These are phyloP conservation scores for Orbilia oligospora DNA, from an alignment of 2,329 filamentous ascomycete genomes.

Conservation along the genomic window DNA sequence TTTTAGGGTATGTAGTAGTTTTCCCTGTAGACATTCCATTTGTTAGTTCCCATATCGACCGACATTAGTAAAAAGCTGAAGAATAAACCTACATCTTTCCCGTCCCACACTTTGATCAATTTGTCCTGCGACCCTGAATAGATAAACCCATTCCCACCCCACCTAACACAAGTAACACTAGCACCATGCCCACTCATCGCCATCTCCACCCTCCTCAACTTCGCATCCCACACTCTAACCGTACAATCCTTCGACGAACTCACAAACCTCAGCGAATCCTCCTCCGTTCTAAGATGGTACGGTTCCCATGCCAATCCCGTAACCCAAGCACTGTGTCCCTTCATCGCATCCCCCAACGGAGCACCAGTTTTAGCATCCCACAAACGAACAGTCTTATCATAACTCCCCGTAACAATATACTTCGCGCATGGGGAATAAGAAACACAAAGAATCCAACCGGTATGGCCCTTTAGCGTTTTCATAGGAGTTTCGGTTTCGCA, in stretches of 20 bases:
- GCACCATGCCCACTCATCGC: slow-evolving; percentile 87
- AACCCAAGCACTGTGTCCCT: slow-evolving; percentile 48
- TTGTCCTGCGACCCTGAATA: slow-evolving; percentile 59
- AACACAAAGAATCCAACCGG: slow-evolving; percentile 51
- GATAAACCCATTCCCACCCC: slow-evolving; percentile 58
- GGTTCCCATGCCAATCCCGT: slow-evolving; percentile 57
- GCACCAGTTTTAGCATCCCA: slow-evolving; percentile 56
- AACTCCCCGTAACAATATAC: slow-evolving; percentile 52
- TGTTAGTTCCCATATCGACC: slow-evolving; percentile 4
- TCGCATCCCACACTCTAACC: slow-evolving; percentile 61
- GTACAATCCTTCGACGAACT: slow-evolving; percentile 61
- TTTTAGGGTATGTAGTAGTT: slow-evolving; percentile 81
- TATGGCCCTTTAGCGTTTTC: slow-evolving; percentile 74
- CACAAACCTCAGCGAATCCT: slow-evolving; percentile 45
- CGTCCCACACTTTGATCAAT: slow-evolving; percentile 59
- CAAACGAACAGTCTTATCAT: slow-evolving; percentile 50
- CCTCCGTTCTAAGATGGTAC: slow-evolving; percentile 42
- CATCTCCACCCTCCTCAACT: slow-evolving; percentile 73
- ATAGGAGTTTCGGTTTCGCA: slow-evolving; percentile 72
- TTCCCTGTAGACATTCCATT: slow-evolving; percentile 79
- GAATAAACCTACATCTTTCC: slow-evolving; percentile 48
- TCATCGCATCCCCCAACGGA: slow-evolving; percentile 57
- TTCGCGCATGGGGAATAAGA: slow-evolving; percentile 41
- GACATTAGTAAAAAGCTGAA: background rate
- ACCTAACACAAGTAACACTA: slow-evolving; percentile 80